These are phyloP conservation scores for Schwanniomyces occidentalis DNA, from an alignment of 805 yeast species.

Conservation along the genomic window DNA sequence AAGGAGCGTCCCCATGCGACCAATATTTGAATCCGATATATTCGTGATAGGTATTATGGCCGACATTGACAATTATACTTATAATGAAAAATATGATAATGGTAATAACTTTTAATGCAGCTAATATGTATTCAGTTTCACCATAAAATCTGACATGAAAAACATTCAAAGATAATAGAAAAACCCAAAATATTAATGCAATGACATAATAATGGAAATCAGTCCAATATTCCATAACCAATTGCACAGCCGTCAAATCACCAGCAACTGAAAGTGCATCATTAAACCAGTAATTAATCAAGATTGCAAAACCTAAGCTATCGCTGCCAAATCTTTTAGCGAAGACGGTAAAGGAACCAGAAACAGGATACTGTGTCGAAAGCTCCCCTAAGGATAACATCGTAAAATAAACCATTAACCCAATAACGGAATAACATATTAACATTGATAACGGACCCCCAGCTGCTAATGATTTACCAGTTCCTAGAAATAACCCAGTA, in stretches of 20 bases:
- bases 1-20: constrained; percentile 52
- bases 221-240: constrained; percentile 50
- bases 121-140: constrained; percentile 41
- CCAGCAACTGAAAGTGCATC: constrained; percentile 50
- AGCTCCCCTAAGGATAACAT: constrained; percentile 58
- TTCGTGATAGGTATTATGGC: constrained; percentile 49
- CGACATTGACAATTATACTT: constrained; percentile 57
- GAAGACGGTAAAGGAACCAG: constrained; percentile 54
- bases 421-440: constrained; percentile 35
- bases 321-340: constrained; percentile 51
- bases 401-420: constrained; percentile 50
- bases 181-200: constrained; percentile 54
- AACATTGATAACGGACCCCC: constrained; percentile 38
- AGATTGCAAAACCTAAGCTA: constrained; percentile 53
- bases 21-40: constrained; percentile 46
- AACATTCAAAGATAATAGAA: constrained; percentile 43
- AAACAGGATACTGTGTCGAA: constrained; percentile 54
- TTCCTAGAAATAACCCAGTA: constrained; percentile 34
- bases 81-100: constrained; percentile 56
- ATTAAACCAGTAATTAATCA: constrained; percentile 52
- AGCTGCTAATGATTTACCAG: constrained; percentile 28
- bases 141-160: constrained; percentile 42
- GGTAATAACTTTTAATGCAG: constrained; percentile 47
- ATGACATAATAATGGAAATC: constrained; percentile 51
- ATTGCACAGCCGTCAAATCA: constrained; percentile 48